These are phyloP conservation scores for Acarospora socialis DNA, from an alignment of 2,329 filamentous ascomycete species.

Conservation along the genomic window DNA sequence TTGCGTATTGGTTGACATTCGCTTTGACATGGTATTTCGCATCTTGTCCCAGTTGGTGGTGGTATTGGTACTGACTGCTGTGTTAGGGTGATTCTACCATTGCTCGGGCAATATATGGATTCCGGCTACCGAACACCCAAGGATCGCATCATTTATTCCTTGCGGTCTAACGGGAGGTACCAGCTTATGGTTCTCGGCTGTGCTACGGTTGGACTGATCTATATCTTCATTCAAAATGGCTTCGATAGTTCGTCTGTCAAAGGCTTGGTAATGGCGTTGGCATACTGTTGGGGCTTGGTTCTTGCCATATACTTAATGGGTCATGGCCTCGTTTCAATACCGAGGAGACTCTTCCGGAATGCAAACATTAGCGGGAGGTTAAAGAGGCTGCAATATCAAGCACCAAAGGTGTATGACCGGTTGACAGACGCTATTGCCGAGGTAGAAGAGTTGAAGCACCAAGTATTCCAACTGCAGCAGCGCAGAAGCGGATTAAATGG, in stretches of 20 bases:
- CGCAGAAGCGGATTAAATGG: constrained; percentile 65
- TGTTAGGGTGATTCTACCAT: constrained; percentile 71
- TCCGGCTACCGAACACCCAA: constrained; percentile 81
- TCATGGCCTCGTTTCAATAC: constrained; percentile 85
- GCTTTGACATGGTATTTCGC: constrained; percentile 66
- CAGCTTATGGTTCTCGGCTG: constrained; percentile 65
- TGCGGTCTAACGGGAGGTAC: constrained; percentile 78
- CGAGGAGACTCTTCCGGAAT: constrained; percentile 63
- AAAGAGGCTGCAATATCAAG: constrained; percentile 60
- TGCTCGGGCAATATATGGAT: constrained; percentile 89
- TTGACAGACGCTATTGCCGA: constrained; percentile 71
- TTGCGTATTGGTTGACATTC: constrained; percentile 96
- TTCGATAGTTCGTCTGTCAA: constrained; percentile 62
- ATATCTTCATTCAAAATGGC: constrained; percentile 67
- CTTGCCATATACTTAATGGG: constrained; percentile 96
- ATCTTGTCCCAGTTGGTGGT: background rate
- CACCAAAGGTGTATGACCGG: constrained; percentile 71
- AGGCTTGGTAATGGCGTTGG: constrained; percentile 75
- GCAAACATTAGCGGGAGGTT: constrained; percentile 63
- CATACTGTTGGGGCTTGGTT: constrained; percentile 84
- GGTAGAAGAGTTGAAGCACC: constrained; percentile 66
- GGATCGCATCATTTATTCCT: constrained; percentile 66
- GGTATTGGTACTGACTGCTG: constrained; percentile 1
- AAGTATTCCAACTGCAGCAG: constrained; percentile 63
- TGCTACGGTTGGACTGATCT: constrained; percentile 58